Conservation (phyloP, 805 yeast species). For the Ogataea zsoltii region DNA sequence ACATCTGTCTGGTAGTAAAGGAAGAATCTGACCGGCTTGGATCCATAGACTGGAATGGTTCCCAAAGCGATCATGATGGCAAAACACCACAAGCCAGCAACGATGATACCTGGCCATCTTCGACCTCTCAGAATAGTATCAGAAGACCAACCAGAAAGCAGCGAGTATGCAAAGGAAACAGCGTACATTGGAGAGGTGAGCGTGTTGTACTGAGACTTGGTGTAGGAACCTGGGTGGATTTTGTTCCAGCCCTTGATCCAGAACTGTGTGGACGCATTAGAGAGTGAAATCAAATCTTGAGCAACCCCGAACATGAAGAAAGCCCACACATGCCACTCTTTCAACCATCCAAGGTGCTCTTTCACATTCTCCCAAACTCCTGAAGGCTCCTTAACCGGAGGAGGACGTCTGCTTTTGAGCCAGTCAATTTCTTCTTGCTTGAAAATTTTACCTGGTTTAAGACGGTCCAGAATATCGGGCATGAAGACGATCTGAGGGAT, state of each 20-base stretch:
- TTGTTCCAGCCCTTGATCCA: conserved; percentile 26
- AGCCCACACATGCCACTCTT: conserved; percentile 24
- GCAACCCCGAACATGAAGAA: conserved; percentile 20
- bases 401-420: conserved; percentile 12
- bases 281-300: conserved; percentile 19
- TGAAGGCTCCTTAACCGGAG: conserved; percentile 9
- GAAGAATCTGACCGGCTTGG: conserved; percentile 22
- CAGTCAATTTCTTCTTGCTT: conserved; percentile 14
- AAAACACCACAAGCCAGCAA: conserved; percentile 18
- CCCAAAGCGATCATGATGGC: conserved; percentile 18
- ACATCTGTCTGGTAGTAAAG: conserved; percentile 19
- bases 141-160: conserved; percentile 21
- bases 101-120: conserved; percentile 23
- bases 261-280: conserved; percentile 21
- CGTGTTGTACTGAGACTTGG: conserved; percentile 19
- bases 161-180: conserved; percentile 13
- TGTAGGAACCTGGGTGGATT: conserved; percentile 16
- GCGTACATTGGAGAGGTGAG: conserved; percentile 23
- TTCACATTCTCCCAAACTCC: conserved; percentile 13
- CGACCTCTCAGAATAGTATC: conserved; percentile 21
- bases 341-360: conserved; percentile 15
- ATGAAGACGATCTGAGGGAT: conserved; percentile 24
- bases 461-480: conserved; percentile 31
- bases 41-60: conserved; percentile 18
- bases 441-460: conserved; percentile 32